Evolutionary conservation across 1,139 yeast genomes (phyloP).

Genomic region (Pichia kudriavzevii): DNA sequence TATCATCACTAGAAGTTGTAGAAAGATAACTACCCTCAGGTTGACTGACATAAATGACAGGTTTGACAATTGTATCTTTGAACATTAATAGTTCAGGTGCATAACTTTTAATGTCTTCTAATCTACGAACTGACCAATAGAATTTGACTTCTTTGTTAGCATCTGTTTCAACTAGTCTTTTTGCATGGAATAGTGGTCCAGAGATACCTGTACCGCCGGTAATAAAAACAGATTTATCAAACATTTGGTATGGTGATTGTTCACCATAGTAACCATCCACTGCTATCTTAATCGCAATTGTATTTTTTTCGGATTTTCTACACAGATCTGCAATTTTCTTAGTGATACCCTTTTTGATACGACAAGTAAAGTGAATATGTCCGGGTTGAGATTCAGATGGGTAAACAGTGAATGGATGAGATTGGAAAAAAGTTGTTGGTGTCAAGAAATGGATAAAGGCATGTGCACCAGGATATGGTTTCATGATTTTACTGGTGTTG

Average conservation of each 20-base stretch:
- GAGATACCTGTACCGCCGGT: conserved; percentile 80
- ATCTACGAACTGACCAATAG: conserved; percentile 43
- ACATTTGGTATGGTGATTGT: conserved; percentile 45
- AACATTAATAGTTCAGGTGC: conserved; percentile 34
- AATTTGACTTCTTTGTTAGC: conserved; percentile 32
- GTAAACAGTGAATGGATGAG: conserved; percentile 36
- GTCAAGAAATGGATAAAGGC: conserved; percentile 42
- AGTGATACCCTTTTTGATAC: conserved; percentile 33
- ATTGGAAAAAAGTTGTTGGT: conserved; percentile 33
- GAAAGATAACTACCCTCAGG: conserved; percentile 17
- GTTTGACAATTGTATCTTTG: conserved; percentile 31
- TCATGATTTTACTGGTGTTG: conserved; percentile 20
- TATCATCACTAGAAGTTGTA: conserved; percentile 6
- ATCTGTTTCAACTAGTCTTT: conserved; percentile 20
- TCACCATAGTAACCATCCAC: conserved; percentile 37
- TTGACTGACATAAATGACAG: conserved; percentile 37
- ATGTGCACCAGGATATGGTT: conserved; percentile 46
- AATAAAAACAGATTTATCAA: conserved; percentile 48
- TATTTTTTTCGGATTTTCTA: neutral
- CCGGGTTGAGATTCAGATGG: conserved; percentile 20
- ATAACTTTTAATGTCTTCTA: conserved; percentile 46
- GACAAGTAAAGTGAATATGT: conserved; percentile 30
- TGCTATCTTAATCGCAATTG: conserved; percentile 35
- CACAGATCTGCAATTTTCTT: conserved; percentile 28
- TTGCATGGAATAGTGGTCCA: conserved; percentile 32